phyloP scores from a whole-genome alignment of 2,329 filamentous ascomycete species.

The Albifimbria verrucaria region DNA sequence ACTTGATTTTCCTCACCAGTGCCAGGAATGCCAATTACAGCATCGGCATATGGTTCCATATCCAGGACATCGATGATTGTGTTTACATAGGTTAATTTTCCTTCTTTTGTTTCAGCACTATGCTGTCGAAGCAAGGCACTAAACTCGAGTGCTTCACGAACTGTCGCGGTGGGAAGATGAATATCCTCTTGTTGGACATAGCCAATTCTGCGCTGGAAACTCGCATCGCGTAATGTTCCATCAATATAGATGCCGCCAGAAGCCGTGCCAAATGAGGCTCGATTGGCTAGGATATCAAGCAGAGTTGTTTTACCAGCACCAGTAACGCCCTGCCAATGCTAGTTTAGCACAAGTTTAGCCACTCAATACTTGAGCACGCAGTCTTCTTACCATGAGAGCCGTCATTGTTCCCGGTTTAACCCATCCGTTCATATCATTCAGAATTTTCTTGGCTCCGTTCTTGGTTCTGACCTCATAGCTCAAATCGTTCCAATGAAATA shows the following conservation, averaged over 20 bases:
- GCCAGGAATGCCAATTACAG: slow-evolving; percentile 38
- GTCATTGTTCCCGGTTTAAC: slow-evolving; percentile 68
- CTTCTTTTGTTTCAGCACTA: slow-evolving; percentile 32
- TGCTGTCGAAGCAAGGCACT: slow-evolving; percentile 38
- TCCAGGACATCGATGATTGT: slow-evolving; percentile 47
- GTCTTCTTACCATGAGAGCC: slow-evolving; percentile 56
- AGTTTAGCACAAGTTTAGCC: neutral
- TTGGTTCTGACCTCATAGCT: slow-evolving; percentile 67
- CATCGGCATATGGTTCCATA: slow-evolving; percentile 49
- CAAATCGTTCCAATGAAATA: slow-evolving; percentile 67
- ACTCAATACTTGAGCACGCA: neutral
- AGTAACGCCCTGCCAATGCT: slow-evolving; percentile 22
- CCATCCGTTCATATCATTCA: slow-evolving; percentile 67
- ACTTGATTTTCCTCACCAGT: neutral
- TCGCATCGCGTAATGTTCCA: slow-evolving; percentile 56
- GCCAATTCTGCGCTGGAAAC: slow-evolving; percentile 65
- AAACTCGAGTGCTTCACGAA: slow-evolving; percentile 32
- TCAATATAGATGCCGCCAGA: slow-evolving; percentile 65
- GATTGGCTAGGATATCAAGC: slow-evolving; percentile 57
- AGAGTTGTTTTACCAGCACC: slow-evolving; percentile 58
- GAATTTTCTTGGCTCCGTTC: slow-evolving; percentile 59
- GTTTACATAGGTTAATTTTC: slow-evolving; percentile 46
- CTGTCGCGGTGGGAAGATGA: slow-evolving; percentile 32
- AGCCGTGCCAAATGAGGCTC: slow-evolving; percentile 66
- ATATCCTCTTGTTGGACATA: slow-evolving; percentile 65